A percentile compares a stretch with the other conserved stretches of the same genome.
Conservation (phyloP, 2,329 filamentous ascomycete species). For the Massarina eburnea region DNA sequence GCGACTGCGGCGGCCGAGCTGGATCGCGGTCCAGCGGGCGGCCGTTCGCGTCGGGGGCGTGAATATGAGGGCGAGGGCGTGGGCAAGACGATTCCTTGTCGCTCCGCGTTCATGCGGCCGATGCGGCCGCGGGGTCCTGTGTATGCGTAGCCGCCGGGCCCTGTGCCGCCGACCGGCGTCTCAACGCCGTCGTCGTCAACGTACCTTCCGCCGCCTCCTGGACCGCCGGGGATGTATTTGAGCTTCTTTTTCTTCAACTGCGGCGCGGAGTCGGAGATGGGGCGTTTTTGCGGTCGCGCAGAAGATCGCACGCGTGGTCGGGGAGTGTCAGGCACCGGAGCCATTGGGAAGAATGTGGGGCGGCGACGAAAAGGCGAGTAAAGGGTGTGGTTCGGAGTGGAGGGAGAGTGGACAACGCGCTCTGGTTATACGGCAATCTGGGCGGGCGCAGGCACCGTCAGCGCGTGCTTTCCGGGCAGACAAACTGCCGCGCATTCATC, state of each 20-base stretch:
- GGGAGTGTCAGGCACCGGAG: conserved; percentile 38
- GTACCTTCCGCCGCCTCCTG: conserved; percentile 82
- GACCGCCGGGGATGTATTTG: conserved; percentile 80
- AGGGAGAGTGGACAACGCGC: conserved; percentile 31
- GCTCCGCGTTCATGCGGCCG: conserved; percentile 53
- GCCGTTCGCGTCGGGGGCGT: conserved; percentile 42
- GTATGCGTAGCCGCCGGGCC: conserved; percentile 53
- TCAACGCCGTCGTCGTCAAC: conserved; percentile 71
- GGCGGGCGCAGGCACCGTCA: conserved; percentile 23
- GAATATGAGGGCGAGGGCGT: conserved; percentile 50
- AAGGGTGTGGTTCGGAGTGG: conserved; percentile 19
- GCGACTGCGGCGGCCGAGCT: conserved; percentile 87
- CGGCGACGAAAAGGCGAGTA: conserved; percentile 21
- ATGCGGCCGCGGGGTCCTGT: conserved; percentile 57
- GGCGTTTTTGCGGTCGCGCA: conserved; percentile 34
- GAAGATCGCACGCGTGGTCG: conserved; percentile 39
- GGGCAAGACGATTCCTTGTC: conserved; percentile 44
- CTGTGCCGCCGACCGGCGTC: conserved; percentile 55
- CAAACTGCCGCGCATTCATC: conserved; percentile 24
- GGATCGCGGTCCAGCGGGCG: conserved; percentile 65
- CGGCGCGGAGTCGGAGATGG: conserved; percentile 45
- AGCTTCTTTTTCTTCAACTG: conserved; percentile 50
- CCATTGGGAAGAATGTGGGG: conserved; percentile 28
- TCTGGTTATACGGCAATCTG: conserved; percentile 22
- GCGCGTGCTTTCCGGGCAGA: conserved; percentile 31